Evolutionary conservation across 2,329 filamentous ascomycete genomes (phyloP).

Genomic region (Colletotrichum costaricense): DNA sequence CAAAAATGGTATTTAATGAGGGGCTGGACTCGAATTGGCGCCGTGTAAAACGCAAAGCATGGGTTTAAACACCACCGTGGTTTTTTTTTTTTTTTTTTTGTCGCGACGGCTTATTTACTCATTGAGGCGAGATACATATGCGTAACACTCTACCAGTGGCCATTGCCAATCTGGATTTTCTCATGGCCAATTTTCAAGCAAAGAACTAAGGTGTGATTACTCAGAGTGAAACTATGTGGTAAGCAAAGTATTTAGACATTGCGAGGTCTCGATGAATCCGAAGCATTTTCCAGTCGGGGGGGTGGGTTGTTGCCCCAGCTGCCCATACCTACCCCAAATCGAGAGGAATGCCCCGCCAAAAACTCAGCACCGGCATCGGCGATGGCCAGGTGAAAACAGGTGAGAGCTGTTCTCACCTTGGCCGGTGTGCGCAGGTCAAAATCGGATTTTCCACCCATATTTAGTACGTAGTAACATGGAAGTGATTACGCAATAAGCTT

Average conservation of each 20-base stretch:
- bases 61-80: neutral
- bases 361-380: slow-evolving; percentile 27
- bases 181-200: too few species aligned
- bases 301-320: slow-evolving; percentile 20
- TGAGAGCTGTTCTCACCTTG: slow-evolving; percentile 21
- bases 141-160: neutral
- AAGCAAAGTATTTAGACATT: neutral
- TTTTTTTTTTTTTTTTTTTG: neutral
- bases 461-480: neutral
- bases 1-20: neutral
- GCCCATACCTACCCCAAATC: neutral
- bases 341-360: slow-evolving; percentile 13
- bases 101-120: neutral
- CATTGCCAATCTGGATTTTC: neutral
- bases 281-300: neutral
- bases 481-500: neutral
- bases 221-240: neutral
- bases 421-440: slow-evolving; percentile 24
- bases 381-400: neutral
- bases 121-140: neutral
- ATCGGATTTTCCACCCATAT: neutral
- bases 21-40: neutral
- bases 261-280: neutral
- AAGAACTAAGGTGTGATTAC: neutral
- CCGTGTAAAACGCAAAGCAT: neutral